A percentile compares a stretch with the other conserved stretches of the same genome.
Evolutionary conservation across 345 rosid species (phyloP).

Genomic region (Populus pruinosa): DNA sequence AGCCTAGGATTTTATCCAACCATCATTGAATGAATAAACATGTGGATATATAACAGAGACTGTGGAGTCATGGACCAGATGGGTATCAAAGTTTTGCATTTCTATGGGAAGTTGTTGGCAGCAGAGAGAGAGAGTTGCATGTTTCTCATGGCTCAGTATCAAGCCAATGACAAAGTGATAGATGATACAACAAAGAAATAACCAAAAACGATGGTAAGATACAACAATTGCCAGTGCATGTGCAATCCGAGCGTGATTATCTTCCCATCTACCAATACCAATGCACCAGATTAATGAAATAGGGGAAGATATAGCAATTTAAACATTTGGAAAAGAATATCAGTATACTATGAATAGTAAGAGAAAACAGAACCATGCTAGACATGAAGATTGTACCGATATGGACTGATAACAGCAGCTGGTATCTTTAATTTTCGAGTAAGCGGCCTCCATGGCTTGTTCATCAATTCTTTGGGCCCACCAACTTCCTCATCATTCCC

Average conservation of each 20-base stretch:
- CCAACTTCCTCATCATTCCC: conserved; percentile 55
- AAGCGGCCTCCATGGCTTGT: conserved; percentile 94
- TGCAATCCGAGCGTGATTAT: too few relatives aligned
- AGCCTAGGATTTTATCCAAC: too few relatives aligned
- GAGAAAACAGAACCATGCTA: neutral
- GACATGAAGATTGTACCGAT: conserved; percentile 46
- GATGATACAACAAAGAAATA: too few relatives aligned
- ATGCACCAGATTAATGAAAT: neutral
- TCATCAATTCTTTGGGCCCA: conserved; percentile 73
- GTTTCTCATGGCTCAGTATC: neutral
- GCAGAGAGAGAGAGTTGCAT: neutral
- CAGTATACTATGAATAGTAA: neutral
- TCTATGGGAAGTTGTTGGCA: too few relatives aligned
- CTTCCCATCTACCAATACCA: neutral
- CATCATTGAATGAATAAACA: too few relatives aligned
- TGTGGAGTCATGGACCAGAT: too few relatives aligned
- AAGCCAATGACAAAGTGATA: neutral
- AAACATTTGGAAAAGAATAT: neutral
- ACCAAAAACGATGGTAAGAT: too few relatives aligned
- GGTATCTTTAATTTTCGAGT: conserved; percentile 89
- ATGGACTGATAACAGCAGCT: conserved; percentile 91
- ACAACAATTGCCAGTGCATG: too few relatives aligned
- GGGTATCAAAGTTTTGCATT: too few relatives aligned
- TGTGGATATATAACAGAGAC: too few relatives aligned
- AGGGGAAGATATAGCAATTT: neutral